Base-by-base conservation (phyloP, 2,329 filamentous ascomycete genomes). In the Trichophyton schoenleinii region DNA sequence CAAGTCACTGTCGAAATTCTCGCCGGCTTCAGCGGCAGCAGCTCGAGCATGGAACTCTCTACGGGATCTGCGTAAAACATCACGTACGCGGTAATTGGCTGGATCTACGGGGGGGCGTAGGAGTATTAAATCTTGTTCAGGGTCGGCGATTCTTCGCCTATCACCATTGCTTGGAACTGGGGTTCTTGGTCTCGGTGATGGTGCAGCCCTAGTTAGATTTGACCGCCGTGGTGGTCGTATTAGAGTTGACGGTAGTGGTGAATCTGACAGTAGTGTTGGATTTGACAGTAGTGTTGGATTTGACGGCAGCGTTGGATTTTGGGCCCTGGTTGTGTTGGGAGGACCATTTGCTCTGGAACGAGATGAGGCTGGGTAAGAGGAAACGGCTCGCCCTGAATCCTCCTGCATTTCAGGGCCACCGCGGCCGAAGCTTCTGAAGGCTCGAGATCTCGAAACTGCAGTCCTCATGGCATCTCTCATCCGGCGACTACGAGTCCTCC, bases 21-120 rank as follows among this genome's bases (percentile, higher is more conserved):
- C 34, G 2, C 34, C 61, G 13, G 42, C 22, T 57, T 60, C 41
- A n/a, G 42, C 52, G 58, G 58, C 57, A 38, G 59, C 38, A 0
- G 59, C 62, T 1, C 44, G 57, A 18, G 64, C 22, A 52, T 60
- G 64, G 38, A 62, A 28, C 22, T 66, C 60, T 28, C n/a, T 25
- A 36, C 44, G 61, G 5, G 62, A 63, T 22, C 63, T 63, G 11
- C 53, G 15, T 13, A 63, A 55, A 48, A 66, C 60, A 5, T 60
- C 62, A 6, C 46, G 20, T 34, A 65, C 60, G 36, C 57, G 63
- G 52, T 65, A 65, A 18, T 3, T n/a, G 42, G 53, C 13, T 34
- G 61, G 55, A 15, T 61, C 20, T 49, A 38, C 3, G 22, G 18
- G 41, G 41, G 41, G 13, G 2, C 13, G 13, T 18, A 15, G 13